These are phyloP conservation scores for Fusarium chaquense DNA, from an alignment of 2,329 filamentous ascomycete species.

Conservation along the genomic window DNA sequence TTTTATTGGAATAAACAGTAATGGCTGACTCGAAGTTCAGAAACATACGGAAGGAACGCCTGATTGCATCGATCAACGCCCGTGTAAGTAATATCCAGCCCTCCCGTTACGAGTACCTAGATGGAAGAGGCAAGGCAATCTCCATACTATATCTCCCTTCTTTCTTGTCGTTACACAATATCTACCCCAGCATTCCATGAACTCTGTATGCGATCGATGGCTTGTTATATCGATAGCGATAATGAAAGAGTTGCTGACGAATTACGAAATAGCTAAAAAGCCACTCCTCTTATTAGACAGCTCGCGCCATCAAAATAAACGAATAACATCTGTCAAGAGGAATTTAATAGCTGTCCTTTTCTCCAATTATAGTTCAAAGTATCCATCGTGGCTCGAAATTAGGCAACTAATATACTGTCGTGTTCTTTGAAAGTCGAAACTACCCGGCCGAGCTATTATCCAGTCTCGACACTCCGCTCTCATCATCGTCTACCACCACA, in stretches of 20 bases:
- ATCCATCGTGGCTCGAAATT: neutral
- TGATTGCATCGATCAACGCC: neutral
- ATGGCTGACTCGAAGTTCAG: neutral
- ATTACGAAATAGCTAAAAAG: neutral
- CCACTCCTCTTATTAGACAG: slow-evolving; percentile 7
- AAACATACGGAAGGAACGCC: neutral
- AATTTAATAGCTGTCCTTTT: neutral
- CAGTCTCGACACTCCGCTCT: slow-evolving; percentile 2
- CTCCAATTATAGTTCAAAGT: neutral
- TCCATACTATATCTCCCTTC: neutral
- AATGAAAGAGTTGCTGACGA: slow-evolving; percentile 19
- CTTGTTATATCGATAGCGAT: neutral
- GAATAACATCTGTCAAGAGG: neutral
- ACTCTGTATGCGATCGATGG: neutral
- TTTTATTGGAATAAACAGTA: neutral
- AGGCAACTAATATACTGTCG: slow-evolving; percentile 6
- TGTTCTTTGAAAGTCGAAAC: neutral
- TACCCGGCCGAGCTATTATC: neutral
- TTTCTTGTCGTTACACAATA: neutral
- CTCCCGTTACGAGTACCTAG: neutral
- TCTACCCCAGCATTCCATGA: slow-evolving; percentile 10
- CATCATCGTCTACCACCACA: slow-evolving; percentile 1
- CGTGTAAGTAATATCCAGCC: slow-evolving; percentile 3
- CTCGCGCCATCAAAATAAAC: neutral
- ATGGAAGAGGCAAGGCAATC: slow-evolving; percentile 7